Base-by-base conservation (phyloP, 2,329 filamentous ascomycete genomes). In the Erysiphe pulchra region DNA sequence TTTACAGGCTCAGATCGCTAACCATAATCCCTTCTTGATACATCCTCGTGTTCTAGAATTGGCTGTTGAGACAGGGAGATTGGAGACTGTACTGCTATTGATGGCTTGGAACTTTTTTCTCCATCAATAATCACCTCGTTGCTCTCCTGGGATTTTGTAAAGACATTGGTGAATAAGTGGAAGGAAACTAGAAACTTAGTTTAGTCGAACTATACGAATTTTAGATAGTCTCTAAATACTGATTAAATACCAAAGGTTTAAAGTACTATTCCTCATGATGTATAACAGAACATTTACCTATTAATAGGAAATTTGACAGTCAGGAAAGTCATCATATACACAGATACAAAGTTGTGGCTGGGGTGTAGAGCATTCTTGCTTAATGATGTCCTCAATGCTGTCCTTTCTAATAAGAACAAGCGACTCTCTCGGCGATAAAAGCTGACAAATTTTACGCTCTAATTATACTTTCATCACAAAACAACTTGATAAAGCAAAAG, bases 241-340 rank as follows among this genome's bases (percentile, higher is more conserved):
- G 45, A 59, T 49, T 34, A 59, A 52, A 40, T 56, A 52, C 51
- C 56, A 55, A 52, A 57, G 51, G 51, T 53, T 54, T 49, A 49
- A 53, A 38, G 50, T 50, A 45, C 47, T 49, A 45, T 49, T 45
- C 50, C 50, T 60, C 58, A 60, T 60, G 37, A 38, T 57, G 53
- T 46, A 42, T 42, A 48, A 42, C 36, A 50, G 49, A 31, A 30
- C 7, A 37, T 37, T 37, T 28, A 37, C 14, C 17, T 14, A 16
- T 8, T n/a, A n/a, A n/a, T 37, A n/a, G 7, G 14, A 37, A 37
- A 37, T 37, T 17, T 37, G 7, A 11, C 10, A n/a, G 34, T 1
- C 14, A n/a, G 10, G 34, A n/a, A n/a, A 17, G 17, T 37, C 10
- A 37, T 17, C 34, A 37, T 37, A 14, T 37, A 24, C 24, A 28